Evolutionary conservation across 176 grass and related monocot species (phyloP).

Genomic region (Aechmea fasciata): DNA sequence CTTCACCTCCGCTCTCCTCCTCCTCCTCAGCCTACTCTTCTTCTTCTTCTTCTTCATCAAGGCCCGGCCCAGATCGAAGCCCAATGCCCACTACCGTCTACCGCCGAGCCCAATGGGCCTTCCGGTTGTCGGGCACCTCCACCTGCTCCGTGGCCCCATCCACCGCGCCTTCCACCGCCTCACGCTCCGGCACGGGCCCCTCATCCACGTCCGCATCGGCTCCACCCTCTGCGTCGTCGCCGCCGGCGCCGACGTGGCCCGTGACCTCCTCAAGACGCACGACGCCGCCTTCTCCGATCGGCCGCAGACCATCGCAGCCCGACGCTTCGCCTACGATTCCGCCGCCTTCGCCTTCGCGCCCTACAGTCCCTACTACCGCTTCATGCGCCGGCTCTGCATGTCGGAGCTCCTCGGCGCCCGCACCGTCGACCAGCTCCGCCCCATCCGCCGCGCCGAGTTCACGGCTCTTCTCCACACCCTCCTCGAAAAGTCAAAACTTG

Average conservation of each 20-base stretch:
- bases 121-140: slow-evolving; percentile 43
- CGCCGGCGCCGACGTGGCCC: slow-evolving; percentile 21
- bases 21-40: background rate
- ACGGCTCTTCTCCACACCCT: slow-evolving; percentile 17
- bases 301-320: slow-evolving; percentile 19
- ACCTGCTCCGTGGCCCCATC: slow-evolving; percentile 24
- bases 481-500: background rate
- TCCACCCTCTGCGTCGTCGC: slow-evolving; percentile 38
- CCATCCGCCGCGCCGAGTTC: slow-evolving; percentile 35
- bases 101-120: slow-evolving; percentile 36
- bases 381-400: slow-evolving; percentile 63
- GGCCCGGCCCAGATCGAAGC: background rate
- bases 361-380: slow-evolving; percentile 49
- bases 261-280: slow-evolving; percentile 22
- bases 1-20: background rate
- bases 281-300: slow-evolving; percentile 52
- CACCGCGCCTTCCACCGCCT: slow-evolving; percentile 43
- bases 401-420: slow-evolving; percentile 50
- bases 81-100: background rate
- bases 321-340: slow-evolving; percentile 39
- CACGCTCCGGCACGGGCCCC: slow-evolving; percentile 16
- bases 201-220: slow-evolving; percentile 48
- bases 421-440: slow-evolving; percentile 40
- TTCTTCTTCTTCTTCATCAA: too few species aligned
- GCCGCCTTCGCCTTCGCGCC: slow-evolving; percentile 57